Evolutionary conservation across 2,329 filamentous ascomycete species (phyloP).

Genomic region (Bertia moriformis): DNA sequence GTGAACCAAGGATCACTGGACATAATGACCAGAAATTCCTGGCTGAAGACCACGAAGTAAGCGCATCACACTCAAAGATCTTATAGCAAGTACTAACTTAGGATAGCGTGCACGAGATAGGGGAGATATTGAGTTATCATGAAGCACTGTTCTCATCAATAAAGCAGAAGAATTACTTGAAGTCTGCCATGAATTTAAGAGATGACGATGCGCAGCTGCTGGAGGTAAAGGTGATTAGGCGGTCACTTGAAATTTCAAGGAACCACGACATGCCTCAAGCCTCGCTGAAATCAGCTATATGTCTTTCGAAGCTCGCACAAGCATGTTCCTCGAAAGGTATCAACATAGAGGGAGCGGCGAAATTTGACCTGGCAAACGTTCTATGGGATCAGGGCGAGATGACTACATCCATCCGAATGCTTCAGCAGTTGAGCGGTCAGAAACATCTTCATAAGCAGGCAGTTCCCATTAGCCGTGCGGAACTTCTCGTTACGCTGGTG

Average conservation of each 20-base stretch:
- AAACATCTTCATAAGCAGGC: slow-evolving; percentile 52
- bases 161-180: background rate
- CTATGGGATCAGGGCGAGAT: slow-evolving; percentile 91
- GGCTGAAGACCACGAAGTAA: background rate
- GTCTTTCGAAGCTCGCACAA: slow-evolving; percentile 63
- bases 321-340: slow-evolving; percentile 59
- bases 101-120: background rate
- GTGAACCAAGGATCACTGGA: background rate
- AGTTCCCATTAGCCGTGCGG: slow-evolving; percentile 58
- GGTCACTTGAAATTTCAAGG: slow-evolving; percentile 62
- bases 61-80: background rate
- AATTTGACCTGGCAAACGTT: slow-evolving; percentile 73
- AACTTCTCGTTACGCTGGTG: slow-evolving; percentile 37
- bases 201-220: slow-evolving; percentile 50
- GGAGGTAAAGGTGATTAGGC: slow-evolving; percentile 64
- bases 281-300: slow-evolving; percentile 71
- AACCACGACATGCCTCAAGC: slow-evolving; percentile 74
- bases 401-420: slow-evolving; percentile 73
- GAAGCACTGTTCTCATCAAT: slow-evolving; percentile 1
- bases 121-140: background rate
- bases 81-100: background rate
- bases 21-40: background rate
- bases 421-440: slow-evolving; percentile 56
- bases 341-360: slow-evolving; percentile 61
- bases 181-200: slow-evolving; percentile 28